phyloP scores from a whole-genome alignment of 2,329 filamentous ascomycete species.

The Pseudogymnoascus sp. region DNA sequence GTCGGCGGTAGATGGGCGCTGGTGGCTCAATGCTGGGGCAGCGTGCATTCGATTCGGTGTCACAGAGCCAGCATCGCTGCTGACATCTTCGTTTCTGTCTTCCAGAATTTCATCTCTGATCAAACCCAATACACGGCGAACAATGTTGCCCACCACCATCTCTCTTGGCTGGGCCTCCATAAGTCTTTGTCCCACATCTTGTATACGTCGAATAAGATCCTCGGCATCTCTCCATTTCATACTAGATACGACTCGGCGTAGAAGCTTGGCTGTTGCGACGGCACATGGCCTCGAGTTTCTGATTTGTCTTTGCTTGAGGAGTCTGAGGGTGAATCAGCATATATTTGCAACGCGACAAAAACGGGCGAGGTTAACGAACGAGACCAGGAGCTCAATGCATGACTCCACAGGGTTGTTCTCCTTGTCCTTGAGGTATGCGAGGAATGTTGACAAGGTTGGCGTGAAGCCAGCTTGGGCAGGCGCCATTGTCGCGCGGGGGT shows the following conservation, averaged over 20 bases:
- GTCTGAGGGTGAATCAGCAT: slow-evolving; percentile 33
- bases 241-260: slow-evolving; percentile 77
- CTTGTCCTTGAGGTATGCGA: slow-evolving; percentile 69
- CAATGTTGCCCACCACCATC: slow-evolving; percentile 89
- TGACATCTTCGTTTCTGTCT: slow-evolving; percentile 55
- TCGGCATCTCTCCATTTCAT: slow-evolving; percentile 72
- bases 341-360: slow-evolving; percentile 14
- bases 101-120: slow-evolving; percentile 88
- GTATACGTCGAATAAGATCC: slow-evolving; percentile 72
- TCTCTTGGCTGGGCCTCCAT: slow-evolving; percentile 81
- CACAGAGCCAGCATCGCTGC: slow-evolving; percentile 24
- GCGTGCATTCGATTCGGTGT: slow-evolving; percentile 23
- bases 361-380: slow-evolving; percentile 43
- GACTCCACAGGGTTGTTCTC: slow-evolving; percentile 59
- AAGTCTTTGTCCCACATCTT: slow-evolving; percentile 68
- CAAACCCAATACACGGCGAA: slow-evolving; percentile 79
- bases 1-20: neutral
- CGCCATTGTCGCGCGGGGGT: slow-evolving; percentile 42
- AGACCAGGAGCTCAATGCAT: slow-evolving; percentile 75
- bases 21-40: slow-evolving; percentile 13
- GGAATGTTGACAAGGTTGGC: slow-evolving; percentile 69
- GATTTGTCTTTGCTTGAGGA: slow-evolving; percentile 88
- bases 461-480: slow-evolving; percentile 43
- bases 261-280: slow-evolving; percentile 80
- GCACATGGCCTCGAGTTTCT: slow-evolving; percentile 81